These are phyloP conservation scores for Sphagnum tenellum DNA, from an alignment of 225 moss, liverwort and hornwort species.

Conservation along the genomic window DNA sequence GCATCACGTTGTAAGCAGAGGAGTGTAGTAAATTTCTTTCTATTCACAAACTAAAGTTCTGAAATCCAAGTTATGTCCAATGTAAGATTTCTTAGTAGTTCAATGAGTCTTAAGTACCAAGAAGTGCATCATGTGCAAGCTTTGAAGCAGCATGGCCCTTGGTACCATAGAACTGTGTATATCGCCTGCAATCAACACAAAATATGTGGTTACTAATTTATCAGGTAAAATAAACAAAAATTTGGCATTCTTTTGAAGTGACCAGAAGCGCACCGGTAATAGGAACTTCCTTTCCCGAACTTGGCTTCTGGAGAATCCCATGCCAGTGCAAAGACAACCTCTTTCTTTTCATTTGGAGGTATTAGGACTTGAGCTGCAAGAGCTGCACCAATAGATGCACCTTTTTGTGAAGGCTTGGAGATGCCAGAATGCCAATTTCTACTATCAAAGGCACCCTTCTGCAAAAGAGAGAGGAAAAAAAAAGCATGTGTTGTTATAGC, in stretches of 20 bases:
- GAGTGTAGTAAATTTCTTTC: too few relatives aligned
- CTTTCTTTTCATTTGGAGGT: conserved; percentile 81
- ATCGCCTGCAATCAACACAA: conserved; percentile 49
- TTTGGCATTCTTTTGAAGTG: too few relatives aligned
- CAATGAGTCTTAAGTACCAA: conserved; percentile 27
- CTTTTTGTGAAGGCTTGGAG: conserved; percentile 47
- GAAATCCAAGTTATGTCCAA: too few relatives aligned
- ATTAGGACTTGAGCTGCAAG: conserved; percentile 60
- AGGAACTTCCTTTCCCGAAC: conserved; percentile 77
- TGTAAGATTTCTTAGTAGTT: too few relatives aligned
- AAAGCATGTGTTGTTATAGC: too few relatives aligned
- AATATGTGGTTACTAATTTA: too few relatives aligned
- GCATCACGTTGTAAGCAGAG: too few relatives aligned
- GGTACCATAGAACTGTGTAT: conserved; percentile 74
- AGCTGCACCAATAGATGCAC: conserved; percentile 86
- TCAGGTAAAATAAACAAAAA: too few relatives aligned
- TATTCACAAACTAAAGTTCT: too few relatives aligned
- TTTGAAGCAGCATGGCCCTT: conserved; percentile 61
- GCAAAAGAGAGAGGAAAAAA: not conserved
- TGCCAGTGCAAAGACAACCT: conserved; percentile 69
- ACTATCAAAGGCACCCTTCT: conserved; percentile 60
- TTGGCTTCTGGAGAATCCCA: conserved; percentile 85
- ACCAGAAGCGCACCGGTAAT: conserved; percentile 42
- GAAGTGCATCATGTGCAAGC: conserved; percentile 79
- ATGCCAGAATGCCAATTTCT: conserved; percentile 39